These are phyloP conservation scores for Backusella parvicylindrica DNA, from an alignment of 192 early-diverging fungal genomes.

Conservation along the genomic window DNA sequence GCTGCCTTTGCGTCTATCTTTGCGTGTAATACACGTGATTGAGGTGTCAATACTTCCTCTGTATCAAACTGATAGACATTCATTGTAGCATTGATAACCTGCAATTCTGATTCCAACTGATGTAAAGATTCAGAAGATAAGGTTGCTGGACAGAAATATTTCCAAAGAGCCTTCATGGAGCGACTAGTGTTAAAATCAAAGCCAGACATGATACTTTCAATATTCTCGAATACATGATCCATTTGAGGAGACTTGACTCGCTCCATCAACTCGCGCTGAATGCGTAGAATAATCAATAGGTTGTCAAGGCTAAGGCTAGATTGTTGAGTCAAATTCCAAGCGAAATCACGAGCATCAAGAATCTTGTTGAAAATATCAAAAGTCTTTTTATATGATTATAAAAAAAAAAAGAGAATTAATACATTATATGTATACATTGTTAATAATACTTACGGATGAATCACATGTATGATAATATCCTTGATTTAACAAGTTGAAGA, in stretches of 20 bases:
- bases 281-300: slow-evolving; percentile 47
- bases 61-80: slow-evolving; percentile 14
- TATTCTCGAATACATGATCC: neutral
- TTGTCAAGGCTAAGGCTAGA: slow-evolving; percentile 48
- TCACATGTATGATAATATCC: slow-evolving; percentile 4
- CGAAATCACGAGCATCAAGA: slow-evolving; percentile 49
- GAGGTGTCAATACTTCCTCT: slow-evolving; percentile 1
- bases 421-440: neutral
- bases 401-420: neutral
- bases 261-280: slow-evolving; percentile 30
- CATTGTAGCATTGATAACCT: slow-evolving; percentile 19
- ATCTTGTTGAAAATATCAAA: slow-evolving; percentile 36
- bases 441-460: neutral
- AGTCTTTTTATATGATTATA: slow-evolving; percentile 9
- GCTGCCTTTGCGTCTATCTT: slow-evolving; percentile 53
- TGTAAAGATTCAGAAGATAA: slow-evolving; percentile 41
- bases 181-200: slow-evolving; percentile 40
- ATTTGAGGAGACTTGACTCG: neutral
- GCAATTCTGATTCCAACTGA: slow-evolving; percentile 39
- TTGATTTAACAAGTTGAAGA: slow-evolving; percentile 29
- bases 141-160: slow-evolving; percentile 47
- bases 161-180: slow-evolving; percentile 54
- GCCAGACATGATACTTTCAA: slow-evolving; percentile 18
- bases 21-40: slow-evolving; percentile 18
- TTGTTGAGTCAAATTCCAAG: slow-evolving; percentile 44